Conservation (phyloP, 176 grass and related monocot species). For the Secale cereale region DNA sequence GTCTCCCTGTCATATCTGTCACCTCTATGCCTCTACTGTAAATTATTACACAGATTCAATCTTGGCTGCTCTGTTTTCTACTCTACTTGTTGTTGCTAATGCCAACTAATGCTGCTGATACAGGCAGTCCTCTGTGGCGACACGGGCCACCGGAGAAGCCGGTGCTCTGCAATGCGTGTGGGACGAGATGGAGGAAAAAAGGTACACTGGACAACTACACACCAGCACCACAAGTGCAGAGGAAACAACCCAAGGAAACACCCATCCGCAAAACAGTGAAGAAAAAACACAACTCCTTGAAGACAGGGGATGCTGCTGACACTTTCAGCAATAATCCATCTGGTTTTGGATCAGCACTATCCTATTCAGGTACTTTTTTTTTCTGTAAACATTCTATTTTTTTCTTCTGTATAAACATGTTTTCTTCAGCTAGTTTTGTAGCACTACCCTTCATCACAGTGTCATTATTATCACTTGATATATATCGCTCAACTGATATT, state of each 20-base stretch:
- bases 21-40: background rate
- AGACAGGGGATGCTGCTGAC: slow-evolving; percentile 45
- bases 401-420: background rate
- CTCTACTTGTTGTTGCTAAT: slow-evolving; percentile 21
- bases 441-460: background rate
- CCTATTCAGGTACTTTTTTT: slow-evolving; percentile 33
- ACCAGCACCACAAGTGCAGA: slow-evolving; percentile 57
- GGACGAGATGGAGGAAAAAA: slow-evolving; percentile 86
- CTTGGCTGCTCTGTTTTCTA: background rate
- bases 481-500: background rate
- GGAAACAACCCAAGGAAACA: slow-evolving; percentile 48
- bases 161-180: slow-evolving; percentile 97
- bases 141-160: slow-evolving; percentile 94
- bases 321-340: slow-evolving; percentile 33
- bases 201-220: slow-evolving; percentile 87
- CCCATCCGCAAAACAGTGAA: slow-evolving; percentile 19
- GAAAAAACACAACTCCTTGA: slow-evolving; percentile 63
- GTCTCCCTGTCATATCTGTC: no score
- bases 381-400: background rate
- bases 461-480: background rate
- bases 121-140: slow-evolving; percentile 94
- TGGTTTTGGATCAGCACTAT: slow-evolving; percentile 72
- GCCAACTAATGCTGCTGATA: slow-evolving; percentile 19
- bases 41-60: background rate
- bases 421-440: slow-evolving; percentile 1